Evolutionary conservation across 495 filamentous ascomycete genomes (phyloP), one percentile per base, ranked within the genome.

Genomic region (Aspergillus sparsus): DNA sequence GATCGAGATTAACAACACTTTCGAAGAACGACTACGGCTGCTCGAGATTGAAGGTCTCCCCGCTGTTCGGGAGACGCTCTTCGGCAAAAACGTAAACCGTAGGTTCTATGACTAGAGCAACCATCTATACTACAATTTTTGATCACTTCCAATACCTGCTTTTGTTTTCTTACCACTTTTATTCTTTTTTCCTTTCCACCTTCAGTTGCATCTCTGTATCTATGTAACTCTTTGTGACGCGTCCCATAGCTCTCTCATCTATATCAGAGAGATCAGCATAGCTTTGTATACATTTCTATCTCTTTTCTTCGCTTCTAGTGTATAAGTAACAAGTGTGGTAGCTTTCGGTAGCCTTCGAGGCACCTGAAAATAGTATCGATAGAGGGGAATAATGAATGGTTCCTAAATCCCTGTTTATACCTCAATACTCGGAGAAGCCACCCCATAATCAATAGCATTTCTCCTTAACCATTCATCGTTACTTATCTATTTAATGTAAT

Each of bases 1-100:
- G 82, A 98, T 99, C 73, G 91, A 96, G 64, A 96, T 99, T 72
- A 92, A 97, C 85, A 97, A 99, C 77, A 98, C 94, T 31, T 87
- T 98, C 50, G 95, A 98, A 66, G 89, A 96, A 70, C 86, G 95
- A 55, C 78, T 99, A 74, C 86, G 85, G 61, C 77, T 98, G 56
- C 83, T 97, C 41, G 86, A 93, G 71, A 85, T 85, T 55, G 90
- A 89, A 65, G 90, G 89, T 32, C 82, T 98, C 42, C 95, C 95
- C 11, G 86, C 86, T 35, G 86, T 99, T 63, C 84, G 95, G 62
- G 83, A 88, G 71, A 87, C 84, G 4, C 77, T 99, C 41, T 98
- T 98, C 68, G 95, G 95, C 44, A 84, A 89, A 77, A 98, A 98
- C 78, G 80, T 83, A 51, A 97, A 97, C 82, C 85, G 95, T 61